Percentiles rank a stretch among this genome's conserved stretches.
Evolutionary conservation across 2,329 filamentous ascomycete species (phyloP).

Genomic region (Hansfordia pulvinata): DNA sequence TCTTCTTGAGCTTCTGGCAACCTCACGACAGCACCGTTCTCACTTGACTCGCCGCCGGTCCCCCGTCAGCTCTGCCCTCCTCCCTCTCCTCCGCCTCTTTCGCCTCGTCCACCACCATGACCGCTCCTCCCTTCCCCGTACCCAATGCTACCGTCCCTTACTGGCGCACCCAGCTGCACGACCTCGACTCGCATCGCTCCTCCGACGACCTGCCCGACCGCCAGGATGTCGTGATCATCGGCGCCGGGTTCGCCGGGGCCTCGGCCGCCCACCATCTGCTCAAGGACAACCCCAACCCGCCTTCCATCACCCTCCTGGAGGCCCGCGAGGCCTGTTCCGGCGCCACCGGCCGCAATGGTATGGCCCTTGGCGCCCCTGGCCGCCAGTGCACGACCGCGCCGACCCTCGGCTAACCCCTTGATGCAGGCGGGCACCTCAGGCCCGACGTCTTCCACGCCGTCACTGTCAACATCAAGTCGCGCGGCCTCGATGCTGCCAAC

Average conservation of each 20-base stretch:
- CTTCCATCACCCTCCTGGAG: conserved; percentile 13
- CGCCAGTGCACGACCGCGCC: too few species aligned
- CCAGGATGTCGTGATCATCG: conserved; percentile 38
- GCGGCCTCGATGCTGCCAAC: conserved; percentile 6
- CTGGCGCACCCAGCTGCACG: conserved; percentile 38
- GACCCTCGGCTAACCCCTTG: conserved; percentile 1
- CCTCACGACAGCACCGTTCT: too few species aligned
- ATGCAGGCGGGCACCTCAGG: conserved; percentile 12
- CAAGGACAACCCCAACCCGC: conserved; percentile 16
- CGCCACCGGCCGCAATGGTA: conserved; percentile 13
- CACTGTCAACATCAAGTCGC: conserved; percentile 8
- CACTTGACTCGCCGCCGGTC: too few species aligned
- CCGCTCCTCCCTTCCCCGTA: too few species aligned
- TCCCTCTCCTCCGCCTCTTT: too few species aligned
- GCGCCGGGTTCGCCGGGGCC: conserved; percentile 38
- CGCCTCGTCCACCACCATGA: too few species aligned
- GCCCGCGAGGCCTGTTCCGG: conserved; percentile 15
- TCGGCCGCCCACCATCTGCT: conserved; percentile 30
- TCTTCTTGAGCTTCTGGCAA: too few species aligned
- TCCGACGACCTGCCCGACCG: conserved; percentile 30
- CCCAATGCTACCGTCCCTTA: conserved; percentile 27
- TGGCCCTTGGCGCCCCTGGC: too few species aligned
- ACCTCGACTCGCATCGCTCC: conserved; percentile 33
- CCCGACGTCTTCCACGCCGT: conserved; percentile 10
- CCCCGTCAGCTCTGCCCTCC: too few species aligned